Base-by-base conservation (phyloP, 228 moss, liverwort and hornwort species). In the Sphagnum magellanicum region DNA sequence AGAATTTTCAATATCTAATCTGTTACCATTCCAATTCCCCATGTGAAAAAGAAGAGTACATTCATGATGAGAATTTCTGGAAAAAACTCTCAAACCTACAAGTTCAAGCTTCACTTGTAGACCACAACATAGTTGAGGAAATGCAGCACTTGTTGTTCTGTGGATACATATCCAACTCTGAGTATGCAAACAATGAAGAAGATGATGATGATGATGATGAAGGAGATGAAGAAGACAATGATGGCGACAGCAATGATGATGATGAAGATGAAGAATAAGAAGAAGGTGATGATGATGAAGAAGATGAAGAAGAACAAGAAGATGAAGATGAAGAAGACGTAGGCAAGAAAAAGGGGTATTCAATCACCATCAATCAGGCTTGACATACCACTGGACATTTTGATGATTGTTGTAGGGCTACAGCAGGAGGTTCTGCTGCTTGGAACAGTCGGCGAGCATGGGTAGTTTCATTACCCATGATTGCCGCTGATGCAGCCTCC, bases 371-470 rank as follows among this genome's bases (percentile, higher is more conserved):
- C 32, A 32, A 32, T 32, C 32, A 32, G 32, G 32, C 32, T 32
- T 32, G 32, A 32, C 32, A 32, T 32, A 32, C 32, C 32, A 32
- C 32, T 32, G 32, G 32, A 32, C 32, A 32, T 32, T 32, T 32
- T 32, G 32, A 32, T 32, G 32, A 32, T 32, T 32, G 32, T 32
- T 32, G 32, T 32, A 32, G 32, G 1, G 32, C 32, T 32, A 32
- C 32, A 32, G 32, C 32, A 32, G 32, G 32, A 32, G 32, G 32
- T 32, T 3, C n/a, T 9, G 68, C 68, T 5, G 68, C 73, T 12
- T 69, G 0, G 13, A 82, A 73, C 15, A 82, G 82, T 12, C 81
- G 81, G 49, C 83, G 76, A 63, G 68, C 75, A 10, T 65, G 74
- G n/a, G 64, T 70, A 32, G 63, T 72, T 32, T 32, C 32, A 32